Conservation (phyloP, 495 filamentous ascomycete species). For the Hyphodiscus hymeniophilus region DNA sequence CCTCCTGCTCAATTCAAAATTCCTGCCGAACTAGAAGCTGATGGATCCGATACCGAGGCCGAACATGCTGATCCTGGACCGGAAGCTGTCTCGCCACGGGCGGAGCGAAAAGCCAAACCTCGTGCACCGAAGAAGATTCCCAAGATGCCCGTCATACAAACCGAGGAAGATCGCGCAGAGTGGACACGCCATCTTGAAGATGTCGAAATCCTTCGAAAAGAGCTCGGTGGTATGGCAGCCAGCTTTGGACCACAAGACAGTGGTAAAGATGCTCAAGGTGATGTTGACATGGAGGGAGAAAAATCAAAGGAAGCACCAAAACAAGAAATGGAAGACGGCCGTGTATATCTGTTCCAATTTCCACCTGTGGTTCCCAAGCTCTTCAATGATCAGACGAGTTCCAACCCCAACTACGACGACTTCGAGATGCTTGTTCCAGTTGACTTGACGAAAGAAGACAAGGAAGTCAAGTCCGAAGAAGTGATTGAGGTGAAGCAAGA, state of each 20-base stretch:
- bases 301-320: constrained; percentile 12
- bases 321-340: constrained; percentile 33
- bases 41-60: neutral
- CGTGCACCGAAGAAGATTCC: constrained; percentile 25
- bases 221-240: constrained; percentile 26
- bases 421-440: constrained; percentile 13
- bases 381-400: constrained; percentile 8
- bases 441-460: constrained; percentile 1
- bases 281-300: constrained; percentile 24
- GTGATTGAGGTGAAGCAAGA: constrained; percentile 2
- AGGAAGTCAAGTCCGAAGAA: constrained; percentile 11
- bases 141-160: constrained; percentile 27
- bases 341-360: constrained; percentile 58
- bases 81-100: neutral
- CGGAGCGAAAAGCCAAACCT: constrained; percentile 8
- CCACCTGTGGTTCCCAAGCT: constrained; percentile 52
- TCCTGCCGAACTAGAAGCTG: neutral
- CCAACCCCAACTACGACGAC: constrained; percentile 17
- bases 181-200: constrained; percentile 28
- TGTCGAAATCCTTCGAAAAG: constrained; percentile 22
- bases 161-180: constrained; percentile 33
- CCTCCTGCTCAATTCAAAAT: neutral
- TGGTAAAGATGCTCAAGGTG: constrained; percentile 21
- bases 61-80: neutral
- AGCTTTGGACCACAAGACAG: neutral